Base-by-base conservation (phyloP, 202 grass and related monocot species). In the Saccharum hybrid region DNA sequence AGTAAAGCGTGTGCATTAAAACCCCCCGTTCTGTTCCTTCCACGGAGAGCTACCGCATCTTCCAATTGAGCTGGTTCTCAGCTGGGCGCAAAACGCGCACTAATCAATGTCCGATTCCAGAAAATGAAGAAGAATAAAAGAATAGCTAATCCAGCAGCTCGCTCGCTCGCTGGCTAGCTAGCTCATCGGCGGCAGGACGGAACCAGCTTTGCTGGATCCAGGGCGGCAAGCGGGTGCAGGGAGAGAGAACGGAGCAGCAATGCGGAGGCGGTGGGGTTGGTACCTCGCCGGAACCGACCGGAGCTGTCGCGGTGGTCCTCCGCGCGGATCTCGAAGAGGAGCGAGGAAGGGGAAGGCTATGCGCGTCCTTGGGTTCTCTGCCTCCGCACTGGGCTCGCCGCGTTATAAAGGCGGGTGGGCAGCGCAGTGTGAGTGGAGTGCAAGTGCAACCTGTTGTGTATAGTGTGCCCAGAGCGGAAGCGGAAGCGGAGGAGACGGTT, bases 281-380 rank as follows among this genome's bases (percentile, higher is more conserved):
- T 90, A 90, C 88, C 88, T 90, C 65, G 54, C 71, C 76, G 54
- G 72, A 64, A 56, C 66, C 39, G 59, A 18, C 66, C 39, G 59
- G 76, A 51, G 60, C 64, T 1, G 76, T 54, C 46, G 64, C 57
- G 59, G 60, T 37, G 39, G 31, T 3, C 11, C 52, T 36, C 70
- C 69, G 63, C 38, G 52, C 28, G 84, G 88, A 90, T 90, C 88
- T 90, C 80, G 75, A 36, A 76, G 63, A 22, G 63, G 33, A 7
- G 36, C 0, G 67, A 36, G 73, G 65, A 38, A 4, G 8, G 18
- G 57, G 66, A 70, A 63, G 18, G 39, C 1, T 67, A 30, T 6
- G 76, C 60, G 72, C 41, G 82, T 11, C 57, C 40, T 75, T 80
- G 43, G 54, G 43, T 8, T 21, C 79, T 78, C 41, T 31, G 54